These are phyloP conservation scores for Penicillium digitatum DNA, from an alignment of 2,329 filamentous ascomycete genomes.

Conservation along the genomic window DNA sequence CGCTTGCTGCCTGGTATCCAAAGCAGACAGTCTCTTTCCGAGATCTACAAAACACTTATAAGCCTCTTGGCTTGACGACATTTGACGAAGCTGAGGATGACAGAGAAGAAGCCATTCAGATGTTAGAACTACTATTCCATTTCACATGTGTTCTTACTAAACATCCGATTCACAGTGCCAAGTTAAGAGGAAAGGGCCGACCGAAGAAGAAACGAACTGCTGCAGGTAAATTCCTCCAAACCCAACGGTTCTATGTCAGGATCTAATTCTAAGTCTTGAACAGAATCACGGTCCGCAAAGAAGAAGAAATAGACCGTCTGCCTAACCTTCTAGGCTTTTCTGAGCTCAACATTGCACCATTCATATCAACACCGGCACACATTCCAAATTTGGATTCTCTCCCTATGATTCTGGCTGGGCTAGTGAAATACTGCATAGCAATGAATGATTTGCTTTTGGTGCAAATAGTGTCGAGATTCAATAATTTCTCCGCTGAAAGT, in stretches of 20 bases:
- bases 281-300: slow-evolving; percentile 26
- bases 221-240: slow-evolving; percentile 32
- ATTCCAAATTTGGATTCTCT: too few species aligned
- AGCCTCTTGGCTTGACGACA: slow-evolving; percentile 59
- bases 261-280: background rate
- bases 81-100: slow-evolving; percentile 76
- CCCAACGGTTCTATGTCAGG: background rate
- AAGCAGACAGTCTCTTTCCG: slow-evolving; percentile 66
- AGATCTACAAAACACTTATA: slow-evolving; percentile 68
- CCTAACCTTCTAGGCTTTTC: background rate
- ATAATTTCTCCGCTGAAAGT: background rate
- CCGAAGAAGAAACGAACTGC: slow-evolving; percentile 80
- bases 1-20: slow-evolving; percentile 84
- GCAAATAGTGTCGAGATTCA: background rate
- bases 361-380: background rate
- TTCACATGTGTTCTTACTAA: background rate
- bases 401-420: background rate
- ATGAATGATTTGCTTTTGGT: background rate
- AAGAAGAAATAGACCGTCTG: slow-evolving; percentile 24
- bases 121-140: slow-evolving; percentile 45
- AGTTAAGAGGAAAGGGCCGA: slow-evolving; percentile 76
- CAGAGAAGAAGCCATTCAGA: slow-evolving; percentile 61
- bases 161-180: slow-evolving; percentile 52
- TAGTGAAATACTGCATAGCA: background rate
- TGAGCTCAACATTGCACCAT: background rate